These are phyloP conservation scores for Solanum appendiculatum DNA, from an alignment of 257 asterid species.

Conservation along the genomic window DNA sequence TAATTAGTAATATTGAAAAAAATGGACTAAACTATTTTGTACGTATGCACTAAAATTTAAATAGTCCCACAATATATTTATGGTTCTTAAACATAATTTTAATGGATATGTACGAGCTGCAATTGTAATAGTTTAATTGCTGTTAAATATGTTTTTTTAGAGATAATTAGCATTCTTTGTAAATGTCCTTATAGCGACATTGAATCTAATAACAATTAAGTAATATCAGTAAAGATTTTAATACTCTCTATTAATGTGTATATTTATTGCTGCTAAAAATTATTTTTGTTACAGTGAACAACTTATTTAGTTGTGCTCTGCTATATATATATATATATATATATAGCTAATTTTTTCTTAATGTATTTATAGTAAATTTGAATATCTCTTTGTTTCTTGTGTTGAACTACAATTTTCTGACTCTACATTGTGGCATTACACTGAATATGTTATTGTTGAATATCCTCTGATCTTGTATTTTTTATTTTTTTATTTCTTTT, in stretches of 20 bases:
- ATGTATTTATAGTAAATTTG: neutral
- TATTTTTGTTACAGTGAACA: neutral
- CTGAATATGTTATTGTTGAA: no score
- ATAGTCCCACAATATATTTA: neutral
- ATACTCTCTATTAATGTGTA: no score
- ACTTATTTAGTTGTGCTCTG: neutral
- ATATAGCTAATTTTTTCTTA: rapidly evolving
- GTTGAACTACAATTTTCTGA: neutral
- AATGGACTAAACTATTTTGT: neutral
- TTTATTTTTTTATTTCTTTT: no score
- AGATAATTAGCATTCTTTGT: no score
- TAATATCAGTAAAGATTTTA: no score
- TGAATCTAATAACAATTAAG: no score
- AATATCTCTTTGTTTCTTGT: neutral
- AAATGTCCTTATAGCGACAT: no score
- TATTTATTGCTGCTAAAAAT: rapidly evolving
- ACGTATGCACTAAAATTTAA: neutral
- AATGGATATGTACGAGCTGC: neutral
- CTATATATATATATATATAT: neutral
- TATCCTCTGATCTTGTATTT: neutral
- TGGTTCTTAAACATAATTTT: neutral
- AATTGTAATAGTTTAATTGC: no score
- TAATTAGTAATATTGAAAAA: neutral
- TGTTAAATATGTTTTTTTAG: no score
- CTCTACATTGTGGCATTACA: neutral